Evolutionary conservation across 495 filamentous ascomycete species (phyloP), one percentile per base, ranked within the genome.

Genomic region (Aspergillus mulundensis): DNA sequence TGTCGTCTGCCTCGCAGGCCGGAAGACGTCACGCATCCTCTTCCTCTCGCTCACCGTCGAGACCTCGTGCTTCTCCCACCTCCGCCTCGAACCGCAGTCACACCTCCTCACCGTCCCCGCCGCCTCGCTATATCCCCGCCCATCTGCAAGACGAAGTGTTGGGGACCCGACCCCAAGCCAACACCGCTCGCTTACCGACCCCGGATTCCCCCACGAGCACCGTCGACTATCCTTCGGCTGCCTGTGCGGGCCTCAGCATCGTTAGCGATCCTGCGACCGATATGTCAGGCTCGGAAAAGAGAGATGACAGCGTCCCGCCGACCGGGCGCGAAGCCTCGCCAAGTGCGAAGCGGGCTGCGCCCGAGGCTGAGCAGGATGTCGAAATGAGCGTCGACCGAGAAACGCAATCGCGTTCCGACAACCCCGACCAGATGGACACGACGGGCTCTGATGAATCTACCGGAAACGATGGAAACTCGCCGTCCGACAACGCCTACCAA

Each of bases 161-260:
- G 32, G 63, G 75, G 54, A 61, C 64, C 39, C 59, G 56, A 56
- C 63, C 71, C n/a, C 62, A 62, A 43, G 48, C 61, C 34, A 19
- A 19, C 41, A 82, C 67, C 74, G 68, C 51, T 65, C 77, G 62
- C 59, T 72, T 67, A 71, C 77, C 74, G 54, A 73, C 74, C 47
- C 70, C 73, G 62, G 83, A 83, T 60, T 77, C 78, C 67, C 67
- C 72, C 39, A 77, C 77, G 15, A 84, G 78, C 39, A 71, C 76
- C 16, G 80, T 83, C 50, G 88, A 86, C 65, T 88, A 83, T 25
- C 86, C 88, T 14, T 84, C 81, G 62, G 84, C 83, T 59, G 87
- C 87, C 61, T 92, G 85, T 79, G 82, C 87, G 61, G 84, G 83
- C 43, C 72, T 92, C 50, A 82, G 84, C 49, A 73, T 92, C 45